These are phyloP conservation scores for Pseudoturritis turrita DNA, from an alignment of 345 rosid species.

Conservation along the genomic window DNA sequence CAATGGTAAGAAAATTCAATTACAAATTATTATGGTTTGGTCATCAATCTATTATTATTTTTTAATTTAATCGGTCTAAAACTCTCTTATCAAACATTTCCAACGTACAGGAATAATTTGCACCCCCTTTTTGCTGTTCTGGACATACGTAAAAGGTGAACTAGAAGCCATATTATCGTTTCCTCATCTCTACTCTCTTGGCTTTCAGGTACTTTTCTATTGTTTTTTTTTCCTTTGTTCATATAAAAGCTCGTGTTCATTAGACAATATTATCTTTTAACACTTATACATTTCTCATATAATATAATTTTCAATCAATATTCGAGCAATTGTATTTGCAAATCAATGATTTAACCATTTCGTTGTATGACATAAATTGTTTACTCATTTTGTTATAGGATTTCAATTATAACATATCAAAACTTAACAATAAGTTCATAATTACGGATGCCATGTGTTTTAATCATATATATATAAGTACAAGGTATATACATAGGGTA, in stretches of 20 bases:
- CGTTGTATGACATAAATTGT: no score
- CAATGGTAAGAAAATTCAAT: neutral
- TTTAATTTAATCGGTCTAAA: neutral
- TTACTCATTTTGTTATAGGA: no score
- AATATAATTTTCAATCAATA: neutral
- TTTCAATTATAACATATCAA: no score
- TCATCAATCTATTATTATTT: neutral
- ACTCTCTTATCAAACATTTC: neutral
- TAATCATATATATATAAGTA: neutral
- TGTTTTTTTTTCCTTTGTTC: neutral
- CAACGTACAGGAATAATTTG: conserved; percentile 12
- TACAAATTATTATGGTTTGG: neutral
- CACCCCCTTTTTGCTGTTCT: conserved; percentile 31
- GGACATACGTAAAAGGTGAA: conserved; percentile 61
- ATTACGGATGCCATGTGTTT: no score
- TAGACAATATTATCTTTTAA: neutral
- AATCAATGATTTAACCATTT: no score
- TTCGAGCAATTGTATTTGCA: neutral
- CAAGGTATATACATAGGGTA: neutral
- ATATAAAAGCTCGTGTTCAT: neutral
- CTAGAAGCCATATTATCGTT: conserved; percentile 42
- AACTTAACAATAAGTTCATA: no score
- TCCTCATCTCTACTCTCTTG: conserved; percentile 46
- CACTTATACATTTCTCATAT: neutral
- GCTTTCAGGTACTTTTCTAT: conserved; percentile 48